phyloP scores from a whole-genome alignment of 1,139 yeast genomes.

The Suhomyces coccinellae region DNA sequence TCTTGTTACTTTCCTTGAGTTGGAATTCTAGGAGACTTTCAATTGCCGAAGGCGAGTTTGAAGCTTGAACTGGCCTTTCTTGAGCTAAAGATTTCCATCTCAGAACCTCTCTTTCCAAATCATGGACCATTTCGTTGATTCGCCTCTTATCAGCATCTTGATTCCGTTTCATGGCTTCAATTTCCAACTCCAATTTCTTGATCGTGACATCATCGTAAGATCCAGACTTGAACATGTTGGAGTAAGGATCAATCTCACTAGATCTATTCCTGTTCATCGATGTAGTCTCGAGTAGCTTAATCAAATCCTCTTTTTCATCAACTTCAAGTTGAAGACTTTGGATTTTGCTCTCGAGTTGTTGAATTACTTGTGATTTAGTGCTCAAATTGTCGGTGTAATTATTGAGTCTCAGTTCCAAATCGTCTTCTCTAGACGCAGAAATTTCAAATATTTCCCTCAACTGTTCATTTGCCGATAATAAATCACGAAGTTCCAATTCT shows the following conservation, averaged over 20 bases:
- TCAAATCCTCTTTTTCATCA: slow-evolving; percentile 34
- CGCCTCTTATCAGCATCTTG: slow-evolving; percentile 32
- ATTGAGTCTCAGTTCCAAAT: slow-evolving; percentile 12
- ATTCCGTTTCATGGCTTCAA: slow-evolving; percentile 33
- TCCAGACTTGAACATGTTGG: slow-evolving; percentile 32
- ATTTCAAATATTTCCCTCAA: slow-evolving; percentile 14
- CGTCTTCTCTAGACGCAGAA: slow-evolving; percentile 13
- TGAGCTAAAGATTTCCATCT: background rate
- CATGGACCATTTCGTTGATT: slow-evolving; percentile 24
- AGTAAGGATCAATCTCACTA: slow-evolving; percentile 33
- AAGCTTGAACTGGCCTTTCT: background rate
- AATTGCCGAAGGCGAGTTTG: slow-evolving; percentile 18
- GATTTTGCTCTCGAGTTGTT: slow-evolving; percentile 21
- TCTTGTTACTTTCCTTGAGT: slow-evolving; percentile 31
- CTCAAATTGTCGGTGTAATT: slow-evolving; percentile 21
- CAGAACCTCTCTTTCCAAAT: slow-evolving; percentile 13
- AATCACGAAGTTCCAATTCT: slow-evolving; percentile 16
- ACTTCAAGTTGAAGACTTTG: slow-evolving; percentile 27
- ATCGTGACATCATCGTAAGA: slow-evolving; percentile 35
- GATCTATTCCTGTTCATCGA: background rate
- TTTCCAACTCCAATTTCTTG: slow-evolving; percentile 36
- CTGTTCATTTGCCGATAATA: slow-evolving; percentile 17
- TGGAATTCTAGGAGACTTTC: slow-evolving; percentile 36
- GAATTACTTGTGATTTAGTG: background rate
- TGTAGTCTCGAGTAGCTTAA: slow-evolving; percentile 13